Evolutionary conservation across 352 stramenopile genomes (phyloP).

Genomic region (Phytophthora rubi): DNA sequence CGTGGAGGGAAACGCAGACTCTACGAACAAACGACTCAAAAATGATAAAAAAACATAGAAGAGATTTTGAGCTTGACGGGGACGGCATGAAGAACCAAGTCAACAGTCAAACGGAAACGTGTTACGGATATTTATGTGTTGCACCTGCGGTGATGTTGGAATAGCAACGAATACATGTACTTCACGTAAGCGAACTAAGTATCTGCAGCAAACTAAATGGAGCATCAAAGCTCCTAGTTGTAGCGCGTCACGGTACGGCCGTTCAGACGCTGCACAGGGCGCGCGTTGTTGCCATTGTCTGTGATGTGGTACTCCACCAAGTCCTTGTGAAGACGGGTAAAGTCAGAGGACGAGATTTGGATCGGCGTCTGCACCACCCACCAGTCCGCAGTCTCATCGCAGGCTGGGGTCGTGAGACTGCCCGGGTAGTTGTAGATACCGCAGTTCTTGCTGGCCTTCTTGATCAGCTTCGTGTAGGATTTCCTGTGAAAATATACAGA

Average conservation of each 20-base stretch:
- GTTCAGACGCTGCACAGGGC: constrained; percentile 50
- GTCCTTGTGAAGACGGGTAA: constrained; percentile 41
- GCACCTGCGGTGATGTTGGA: too few species aligned
- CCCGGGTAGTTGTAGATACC: constrained; percentile 69
- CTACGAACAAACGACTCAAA: too few species aligned
- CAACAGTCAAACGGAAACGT: too few species aligned
- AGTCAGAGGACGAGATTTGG: constrained; percentile 45
- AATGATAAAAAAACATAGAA: too few species aligned
- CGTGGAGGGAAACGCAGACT: too few species aligned
- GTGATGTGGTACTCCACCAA: constrained; percentile 43
- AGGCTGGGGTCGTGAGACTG: constrained; percentile 67
- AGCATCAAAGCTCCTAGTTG: constrained; percentile 15
- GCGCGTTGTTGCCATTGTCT: constrained; percentile 52
- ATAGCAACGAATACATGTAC: too few species aligned
- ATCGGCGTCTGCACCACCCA: constrained; percentile 65
- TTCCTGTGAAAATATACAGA: constrained; percentile 17
- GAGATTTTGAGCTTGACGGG: too few species aligned
- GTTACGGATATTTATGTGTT: too few species aligned
- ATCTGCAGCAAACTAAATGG: too few species aligned
- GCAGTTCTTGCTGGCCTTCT: constrained; percentile 12
- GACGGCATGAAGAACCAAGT: too few species aligned
- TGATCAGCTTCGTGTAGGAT: constrained; percentile 42
- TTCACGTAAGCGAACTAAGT: too few species aligned
- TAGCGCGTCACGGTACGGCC: constrained; percentile 35
- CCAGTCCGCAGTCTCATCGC: constrained; percentile 65